Evolutionary conservation across 495 filamentous ascomycete genomes (phyloP).

Genomic region (Xylaria bambusicola): DNA sequence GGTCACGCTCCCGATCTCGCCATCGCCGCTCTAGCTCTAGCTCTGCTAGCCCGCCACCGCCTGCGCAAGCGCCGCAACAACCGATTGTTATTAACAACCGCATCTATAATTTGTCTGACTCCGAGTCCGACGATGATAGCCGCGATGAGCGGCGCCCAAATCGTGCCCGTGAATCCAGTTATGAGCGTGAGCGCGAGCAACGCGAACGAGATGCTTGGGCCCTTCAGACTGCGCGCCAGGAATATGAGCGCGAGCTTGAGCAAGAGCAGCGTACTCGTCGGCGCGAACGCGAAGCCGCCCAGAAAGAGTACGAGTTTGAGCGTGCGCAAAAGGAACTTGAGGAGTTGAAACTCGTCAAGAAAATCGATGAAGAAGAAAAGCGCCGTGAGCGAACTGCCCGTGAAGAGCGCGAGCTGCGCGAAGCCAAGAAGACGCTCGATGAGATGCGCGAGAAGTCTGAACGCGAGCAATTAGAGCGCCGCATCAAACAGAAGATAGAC

Average conservation of each 20-base stretch:
- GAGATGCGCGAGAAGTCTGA: slow-evolving; percentile 44
- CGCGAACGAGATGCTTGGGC: slow-evolving; percentile 20
- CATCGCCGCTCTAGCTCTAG: slow-evolving; percentile 36
- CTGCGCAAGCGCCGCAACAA: slow-evolving; percentile 19
- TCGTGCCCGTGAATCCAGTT: slow-evolving; percentile 27
- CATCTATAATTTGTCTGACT: slow-evolving; percentile 44
- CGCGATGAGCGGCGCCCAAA: slow-evolving; percentile 27
- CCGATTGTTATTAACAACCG: slow-evolving; percentile 56
- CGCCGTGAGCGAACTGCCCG: slow-evolving; percentile 44
- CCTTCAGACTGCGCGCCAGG: slow-evolving; percentile 26
- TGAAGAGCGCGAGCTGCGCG: slow-evolving; percentile 44
- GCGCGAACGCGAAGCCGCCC: slow-evolving; percentile 25
- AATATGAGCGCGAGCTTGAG: slow-evolving; percentile 32
- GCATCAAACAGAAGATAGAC: slow-evolving; percentile 53
- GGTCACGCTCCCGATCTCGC: slow-evolving; percentile 39
- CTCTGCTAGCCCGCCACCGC: slow-evolving; percentile 7
- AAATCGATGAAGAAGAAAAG: slow-evolving; percentile 45
- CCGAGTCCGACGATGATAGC: slow-evolving; percentile 34
- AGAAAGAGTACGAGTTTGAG: slow-evolving; percentile 38
- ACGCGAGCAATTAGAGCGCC: slow-evolving; percentile 47
- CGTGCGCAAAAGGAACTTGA: slow-evolving; percentile 36
- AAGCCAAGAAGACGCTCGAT: slow-evolving; percentile 50
- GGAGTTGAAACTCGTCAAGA: slow-evolving; percentile 33
- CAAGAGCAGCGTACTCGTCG: slow-evolving; percentile 23
- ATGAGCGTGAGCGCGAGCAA: slow-evolving; percentile 17